Evolutionary conservation across 2,329 filamentous ascomycete genomes (phyloP), one percentile per base, ranked within the genome.

Genomic region (Penicillium sp.): DNA sequence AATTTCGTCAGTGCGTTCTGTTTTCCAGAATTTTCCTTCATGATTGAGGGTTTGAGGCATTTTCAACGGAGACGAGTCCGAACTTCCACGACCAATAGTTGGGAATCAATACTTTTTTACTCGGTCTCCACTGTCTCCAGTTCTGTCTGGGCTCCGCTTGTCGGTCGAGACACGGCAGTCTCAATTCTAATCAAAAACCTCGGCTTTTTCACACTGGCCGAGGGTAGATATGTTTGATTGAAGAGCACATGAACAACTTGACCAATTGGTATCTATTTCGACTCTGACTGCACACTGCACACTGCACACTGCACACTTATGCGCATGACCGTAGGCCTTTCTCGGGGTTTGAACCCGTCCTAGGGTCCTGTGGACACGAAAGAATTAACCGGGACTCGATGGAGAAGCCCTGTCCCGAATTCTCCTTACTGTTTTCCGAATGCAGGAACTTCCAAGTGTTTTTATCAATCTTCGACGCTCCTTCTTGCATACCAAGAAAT

Each of bases 21-120:
- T 19, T 30, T 49, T 41, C 50, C 50, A 52, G 50, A 48, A 49
- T 44, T 39, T 49, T 49, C 47, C 23, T 13, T 48, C 46, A 13
- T 14, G 16, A 38, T n/a, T 45, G 47, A 44, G 48, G 48, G 16
- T 30, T n/a, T 45, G 47, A 44, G 48, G 48, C 40, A 45, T 45
- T 51, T 48, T 40, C 18, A 14, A 30, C 45, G 34, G 42, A 44
- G 42, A 44, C 14, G 27, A 39, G 34, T 14, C 34, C 34, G n/a
- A 18, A 23, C 35, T 39, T 51, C 18, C 26, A 32, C 14, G 14
- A 7, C 13, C 34, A 47, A 47, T 40, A 13, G 13, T 2, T 9
- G 30, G 2, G 18, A 16, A 11, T 32, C 34, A 4, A 41, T 30
- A 35, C 35, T 38, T 38, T 48, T 36, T 53, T 38, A 16, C 11